Evolutionary conservation across 805 yeast species (phyloP).

Genomic region (Lachancea thermotolerans): DNA sequence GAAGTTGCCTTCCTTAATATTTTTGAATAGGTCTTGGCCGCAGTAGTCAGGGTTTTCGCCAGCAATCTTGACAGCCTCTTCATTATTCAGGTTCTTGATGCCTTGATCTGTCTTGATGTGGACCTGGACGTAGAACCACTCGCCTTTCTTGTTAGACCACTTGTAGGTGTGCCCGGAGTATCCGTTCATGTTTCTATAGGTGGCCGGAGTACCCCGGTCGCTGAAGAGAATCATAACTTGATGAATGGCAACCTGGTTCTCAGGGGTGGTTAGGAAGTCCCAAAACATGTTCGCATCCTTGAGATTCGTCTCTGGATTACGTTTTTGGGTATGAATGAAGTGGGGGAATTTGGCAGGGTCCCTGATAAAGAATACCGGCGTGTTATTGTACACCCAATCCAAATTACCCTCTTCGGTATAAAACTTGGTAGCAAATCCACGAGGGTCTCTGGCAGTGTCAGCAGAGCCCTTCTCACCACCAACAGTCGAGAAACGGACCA

Average conservation of each 20-base stretch:
- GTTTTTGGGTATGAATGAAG: slow-evolving; percentile 64
- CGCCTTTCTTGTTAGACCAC: slow-evolving; percentile 49
- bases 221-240: slow-evolving; percentile 57
- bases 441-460: slow-evolving; percentile 62
- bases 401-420: slow-evolving; percentile 62
- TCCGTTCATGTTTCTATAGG: slow-evolving; percentile 54
- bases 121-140: slow-evolving; percentile 50
- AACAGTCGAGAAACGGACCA: slow-evolving; percentile 68
- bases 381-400: slow-evolving; percentile 70
- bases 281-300: slow-evolving; percentile 79
- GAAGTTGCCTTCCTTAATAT: slow-evolving; percentile 67
- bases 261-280: slow-evolving; percentile 61
- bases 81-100: slow-evolving; percentile 45
- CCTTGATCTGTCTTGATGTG: slow-evolving; percentile 52
- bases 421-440: slow-evolving; percentile 61
- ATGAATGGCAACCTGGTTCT: slow-evolving; percentile 70
- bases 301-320: slow-evolving; percentile 64
- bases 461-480: slow-evolving; percentile 66
- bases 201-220: slow-evolving; percentile 57
- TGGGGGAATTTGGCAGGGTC: slow-evolving; percentile 60
- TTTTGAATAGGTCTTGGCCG: slow-evolving; percentile 70
- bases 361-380: slow-evolving; percentile 60
- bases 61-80: slow-evolving; percentile 59
- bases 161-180: slow-evolving; percentile 63
- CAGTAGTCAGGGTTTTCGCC: slow-evolving; percentile 81